Evolutionary conservation across 2,329 filamentous ascomycete genomes (phyloP), one percentile per base, ranked within the genome.

Genomic region (Fusarium floridanum): DNA sequence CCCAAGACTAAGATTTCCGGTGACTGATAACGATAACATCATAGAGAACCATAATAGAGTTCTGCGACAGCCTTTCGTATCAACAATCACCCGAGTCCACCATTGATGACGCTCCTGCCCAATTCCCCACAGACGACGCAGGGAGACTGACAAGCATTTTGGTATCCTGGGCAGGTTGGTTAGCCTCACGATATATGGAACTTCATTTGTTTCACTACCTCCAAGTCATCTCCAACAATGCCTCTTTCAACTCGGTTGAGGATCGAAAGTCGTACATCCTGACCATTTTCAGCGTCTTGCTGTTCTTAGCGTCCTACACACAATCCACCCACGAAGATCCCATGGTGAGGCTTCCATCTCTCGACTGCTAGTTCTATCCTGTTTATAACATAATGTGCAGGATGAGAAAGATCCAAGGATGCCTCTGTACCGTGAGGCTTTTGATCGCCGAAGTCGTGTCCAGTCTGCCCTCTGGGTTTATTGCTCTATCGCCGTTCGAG

Each of bases 241-340:
- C 4, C 14, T 22, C 20, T 10, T 14, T 22, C 3, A 3, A 22
- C 43, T 48, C 43, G 6, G 43, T 48, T 5, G 43, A 22, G 3
- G 22, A 22, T 27, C 43, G 14, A 48, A 27, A 48, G 43, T 22
- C 20, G 14, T 48, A 14, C 12, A 48, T 48, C 43, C 4, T 48
- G 6, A 9, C 4, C 4, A 9, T 48, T 6, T 2, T 48, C 22
- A 16, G 0, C n/a, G 1, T 27, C 24, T 41, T 41, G 9, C 5
- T 48, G 4, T 0, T 7, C 14, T 9, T 12, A 48, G 11, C 1
- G 0, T 5, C 1, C 11, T 6, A 9, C 43, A 12, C 24, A 48
- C 24, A 48, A 9, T 27, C 43, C n/a, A 48, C 9, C 1, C 11
- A 48, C 14, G 24, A 41, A 1, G 37, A 41, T n/a, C 2, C 4